Percentiles rank a stretch among this genome's conserved stretches.
phyloP scores from a whole-genome alignment of 345 rosid genomes.

The Citrus australasica region DNA sequence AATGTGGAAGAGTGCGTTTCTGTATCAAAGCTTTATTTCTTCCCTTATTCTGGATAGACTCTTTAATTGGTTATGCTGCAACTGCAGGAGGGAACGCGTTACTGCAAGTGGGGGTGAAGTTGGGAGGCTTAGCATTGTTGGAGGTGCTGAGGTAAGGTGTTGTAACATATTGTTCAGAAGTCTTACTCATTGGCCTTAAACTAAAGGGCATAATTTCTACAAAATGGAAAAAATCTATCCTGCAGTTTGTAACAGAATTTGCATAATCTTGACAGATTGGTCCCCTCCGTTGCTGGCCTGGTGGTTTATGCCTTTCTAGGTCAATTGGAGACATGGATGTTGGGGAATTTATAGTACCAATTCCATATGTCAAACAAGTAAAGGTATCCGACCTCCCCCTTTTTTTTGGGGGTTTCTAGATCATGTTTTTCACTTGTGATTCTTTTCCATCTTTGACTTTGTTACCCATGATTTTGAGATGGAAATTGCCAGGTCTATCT shows the following conservation, averaged over 20 bases:
- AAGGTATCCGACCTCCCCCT: constrained; percentile 34
- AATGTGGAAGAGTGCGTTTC: constrained; percentile 71
- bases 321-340: constrained; percentile 95
- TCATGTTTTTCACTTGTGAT: background rate
- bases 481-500: background rate
- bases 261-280: constrained; percentile 48
- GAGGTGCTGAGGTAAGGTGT: constrained; percentile 68
- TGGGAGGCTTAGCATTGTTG: constrained; percentile 81
- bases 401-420: background rate
- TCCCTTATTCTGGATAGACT: background rate
- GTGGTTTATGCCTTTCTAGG: constrained; percentile 90
- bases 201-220: background rate
- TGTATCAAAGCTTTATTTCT: constrained; percentile 15
- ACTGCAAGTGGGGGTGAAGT: constrained; percentile 99
- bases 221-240: background rate
- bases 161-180: background rate
- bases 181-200: background rate
- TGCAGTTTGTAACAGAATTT: background rate
- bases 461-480: background rate
- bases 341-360: constrained; percentile 89
- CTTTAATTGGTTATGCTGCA: background rate
- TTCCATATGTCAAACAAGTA: constrained; percentile 90
- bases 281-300: constrained; percentile 94
- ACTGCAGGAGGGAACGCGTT: constrained; percentile 79
- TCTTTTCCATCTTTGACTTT: background rate